These are phyloP conservation scores for Parietaria judaica DNA, from an alignment of 306 rosid species.

Conservation along the genomic window DNA sequence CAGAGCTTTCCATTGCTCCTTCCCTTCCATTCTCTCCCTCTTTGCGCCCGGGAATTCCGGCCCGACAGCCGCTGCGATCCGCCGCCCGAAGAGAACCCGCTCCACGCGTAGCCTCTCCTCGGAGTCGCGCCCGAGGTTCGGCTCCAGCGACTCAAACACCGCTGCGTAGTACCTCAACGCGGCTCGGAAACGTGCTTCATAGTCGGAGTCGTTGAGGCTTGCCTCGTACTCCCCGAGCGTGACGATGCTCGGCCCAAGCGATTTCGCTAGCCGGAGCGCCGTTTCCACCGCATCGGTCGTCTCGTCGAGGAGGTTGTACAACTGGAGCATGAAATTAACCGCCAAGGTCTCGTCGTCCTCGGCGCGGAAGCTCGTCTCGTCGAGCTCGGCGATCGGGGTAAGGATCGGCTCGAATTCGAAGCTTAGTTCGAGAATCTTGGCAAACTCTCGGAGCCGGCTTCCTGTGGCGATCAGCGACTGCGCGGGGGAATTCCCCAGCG, in stretches of 20 bases:
- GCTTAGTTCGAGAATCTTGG: conserved; percentile 54
- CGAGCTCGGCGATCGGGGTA: conserved; percentile 55
- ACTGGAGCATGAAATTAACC: conserved; percentile 87
- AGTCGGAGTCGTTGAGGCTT: conserved; percentile 47
- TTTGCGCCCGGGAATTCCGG: conserved; percentile 29
- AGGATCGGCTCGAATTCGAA: conserved; percentile 69
- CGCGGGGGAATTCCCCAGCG: conserved; percentile 48
- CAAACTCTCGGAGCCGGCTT: conserved; percentile 65
- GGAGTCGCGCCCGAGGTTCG: conserved; percentile 52
- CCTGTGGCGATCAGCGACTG: conserved; percentile 70
- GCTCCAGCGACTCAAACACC: conserved; percentile 76
- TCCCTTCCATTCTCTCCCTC: conserved; percentile 69
- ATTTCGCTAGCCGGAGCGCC: conserved; percentile 58
- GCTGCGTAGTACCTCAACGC: conserved; percentile 67
- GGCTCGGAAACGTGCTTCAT: conserved; percentile 47
- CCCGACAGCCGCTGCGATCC: conserved; percentile 47
- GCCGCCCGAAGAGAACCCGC: conserved; percentile 53
- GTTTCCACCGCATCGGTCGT: conserved; percentile 38
- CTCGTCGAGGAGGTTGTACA: conserved; percentile 72
- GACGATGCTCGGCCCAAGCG: conserved; percentile 61
- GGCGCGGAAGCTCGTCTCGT: conserved; percentile 44
- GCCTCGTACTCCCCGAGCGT: conserved; percentile 91
- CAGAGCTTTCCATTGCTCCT: conserved; percentile 58
- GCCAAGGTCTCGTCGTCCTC: conserved; percentile 60
- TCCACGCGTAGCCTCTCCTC: conserved; percentile 66